Evolutionary conservation across 2,329 filamentous ascomycete genomes (phyloP).

Genomic region (Cordyceps cicadae): DNA sequence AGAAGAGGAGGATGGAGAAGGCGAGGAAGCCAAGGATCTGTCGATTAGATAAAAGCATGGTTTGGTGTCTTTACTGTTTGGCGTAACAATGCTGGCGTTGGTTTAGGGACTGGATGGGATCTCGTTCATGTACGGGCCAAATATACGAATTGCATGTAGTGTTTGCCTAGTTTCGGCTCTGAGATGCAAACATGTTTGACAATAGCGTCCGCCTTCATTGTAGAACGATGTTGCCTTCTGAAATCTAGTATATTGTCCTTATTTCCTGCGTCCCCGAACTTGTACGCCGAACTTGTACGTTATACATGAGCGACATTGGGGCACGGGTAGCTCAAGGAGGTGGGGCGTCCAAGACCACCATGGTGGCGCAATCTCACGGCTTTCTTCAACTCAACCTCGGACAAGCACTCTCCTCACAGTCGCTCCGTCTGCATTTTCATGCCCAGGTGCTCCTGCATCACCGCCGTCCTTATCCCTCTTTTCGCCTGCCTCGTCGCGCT

Average conservation of each 20-base stretch:
- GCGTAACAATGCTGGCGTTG: background rate
- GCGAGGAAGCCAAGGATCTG: conserved; percentile 12
- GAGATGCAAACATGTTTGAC: background rate
- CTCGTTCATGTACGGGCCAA: too few relatives aligned
- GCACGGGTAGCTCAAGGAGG: background rate
- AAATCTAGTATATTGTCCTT: too few relatives aligned
- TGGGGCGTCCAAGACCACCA: background rate
- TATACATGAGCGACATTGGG: too few relatives aligned
- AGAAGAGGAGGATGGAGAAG: conserved; percentile 22
- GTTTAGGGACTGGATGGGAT: background rate
- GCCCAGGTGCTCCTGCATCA: background rate
- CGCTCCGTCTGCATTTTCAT: background rate
- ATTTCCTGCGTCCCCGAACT: too few relatives aligned
- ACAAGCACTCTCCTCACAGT: background rate
- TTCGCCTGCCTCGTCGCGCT: background rate
- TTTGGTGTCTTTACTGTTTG: background rate
- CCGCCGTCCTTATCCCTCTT: background rate
- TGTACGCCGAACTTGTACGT: too few relatives aligned
- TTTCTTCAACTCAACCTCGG: background rate
- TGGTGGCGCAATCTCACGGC: background rate
- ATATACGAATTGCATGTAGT: background rate
- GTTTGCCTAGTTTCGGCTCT: background rate
- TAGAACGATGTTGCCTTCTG: too few relatives aligned
- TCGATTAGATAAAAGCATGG: conserved; percentile 3
- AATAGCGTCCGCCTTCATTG: too few relatives aligned